These are phyloP conservation scores for Buddleja alternifolia DNA, from an alignment of 257 asterid genomes.

Conservation along the genomic window DNA sequence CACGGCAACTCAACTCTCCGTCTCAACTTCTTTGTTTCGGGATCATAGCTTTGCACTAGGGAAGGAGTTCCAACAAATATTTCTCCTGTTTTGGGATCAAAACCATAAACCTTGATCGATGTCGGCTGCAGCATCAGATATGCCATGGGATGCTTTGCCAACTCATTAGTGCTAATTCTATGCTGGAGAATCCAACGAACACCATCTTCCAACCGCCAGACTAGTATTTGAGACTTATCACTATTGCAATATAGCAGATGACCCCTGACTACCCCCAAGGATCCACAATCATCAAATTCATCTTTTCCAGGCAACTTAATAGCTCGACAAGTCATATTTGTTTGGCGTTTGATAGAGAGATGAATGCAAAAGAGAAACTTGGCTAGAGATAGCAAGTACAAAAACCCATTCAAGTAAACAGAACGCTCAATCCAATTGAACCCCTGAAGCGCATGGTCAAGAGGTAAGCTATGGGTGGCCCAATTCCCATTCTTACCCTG, in stretches of 20 bases:
- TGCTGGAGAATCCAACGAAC: neutral
- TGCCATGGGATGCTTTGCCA: neutral
- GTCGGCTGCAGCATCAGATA: neutral
- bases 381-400: neutral
- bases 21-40: neutral
- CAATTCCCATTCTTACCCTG: neutral
- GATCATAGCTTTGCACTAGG: neutral
- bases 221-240: neutral
- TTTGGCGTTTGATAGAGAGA: neutral
- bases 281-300: neutral
- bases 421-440: neutral
- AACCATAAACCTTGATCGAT: neutral
- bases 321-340: neutral
- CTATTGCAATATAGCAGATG: neutral
- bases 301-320: neutral
- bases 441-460: neutral
- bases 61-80: neutral
- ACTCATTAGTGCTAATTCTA: neutral
- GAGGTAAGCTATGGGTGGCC: neutral
- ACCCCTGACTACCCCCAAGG: neutral
- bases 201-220: neutral
- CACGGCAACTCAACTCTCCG: neutral
- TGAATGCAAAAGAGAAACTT: neutral
- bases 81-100: neutral
- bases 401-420: slow-evolving; percentile 7